These are phyloP conservation scores for Triglochin maritima DNA, from an alignment of 106 monocot species.

Conservation along the genomic window DNA sequence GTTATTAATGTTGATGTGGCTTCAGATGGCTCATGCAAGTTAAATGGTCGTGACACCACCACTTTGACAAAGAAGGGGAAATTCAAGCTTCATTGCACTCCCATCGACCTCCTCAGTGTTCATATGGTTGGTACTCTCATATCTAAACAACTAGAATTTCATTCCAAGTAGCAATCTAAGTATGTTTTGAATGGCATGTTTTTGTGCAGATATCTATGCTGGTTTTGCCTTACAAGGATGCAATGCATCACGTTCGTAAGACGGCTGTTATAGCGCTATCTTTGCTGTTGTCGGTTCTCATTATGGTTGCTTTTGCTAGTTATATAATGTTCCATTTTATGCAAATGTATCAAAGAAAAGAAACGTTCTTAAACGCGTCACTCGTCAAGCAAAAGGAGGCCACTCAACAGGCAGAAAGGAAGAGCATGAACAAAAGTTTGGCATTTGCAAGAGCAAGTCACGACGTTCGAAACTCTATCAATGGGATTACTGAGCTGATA, in stretches of 20 bases:
- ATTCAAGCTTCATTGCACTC: neutral
- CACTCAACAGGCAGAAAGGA: slow-evolving; percentile 80
- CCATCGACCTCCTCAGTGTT: neutral
- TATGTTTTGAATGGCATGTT: no score
- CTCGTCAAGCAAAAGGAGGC: slow-evolving; percentile 72
- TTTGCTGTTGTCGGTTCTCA: slow-evolving; percentile 16
- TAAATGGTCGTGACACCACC: neutral
- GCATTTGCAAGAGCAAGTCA: slow-evolving; percentile 86
- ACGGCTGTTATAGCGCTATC: slow-evolving; percentile 7
- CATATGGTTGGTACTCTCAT: neutral
- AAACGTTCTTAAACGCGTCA: slow-evolving; percentile 19
- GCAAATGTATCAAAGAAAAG: slow-evolving; percentile 14
- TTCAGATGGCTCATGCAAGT: neutral
- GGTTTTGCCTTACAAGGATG: slow-evolving; percentile 3
- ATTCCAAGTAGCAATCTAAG: no score
- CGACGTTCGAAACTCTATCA: slow-evolving; percentile 60
- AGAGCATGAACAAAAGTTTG: slow-evolving; percentile 91
- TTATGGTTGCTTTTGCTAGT: slow-evolving; percentile 13
- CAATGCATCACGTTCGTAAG: slow-evolving; percentile 3
- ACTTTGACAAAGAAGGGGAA: neutral
- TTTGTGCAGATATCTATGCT: slow-evolving; percentile 20
- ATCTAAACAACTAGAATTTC: no score
- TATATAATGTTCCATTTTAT: slow-evolving; percentile 12
- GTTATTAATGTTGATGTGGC: neutral
- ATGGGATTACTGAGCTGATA: slow-evolving; percentile 47